Evolutionary conservation across 2,329 filamentous ascomycete genomes (phyloP).

Genomic region (Cryphonectria parasitica): DNA sequence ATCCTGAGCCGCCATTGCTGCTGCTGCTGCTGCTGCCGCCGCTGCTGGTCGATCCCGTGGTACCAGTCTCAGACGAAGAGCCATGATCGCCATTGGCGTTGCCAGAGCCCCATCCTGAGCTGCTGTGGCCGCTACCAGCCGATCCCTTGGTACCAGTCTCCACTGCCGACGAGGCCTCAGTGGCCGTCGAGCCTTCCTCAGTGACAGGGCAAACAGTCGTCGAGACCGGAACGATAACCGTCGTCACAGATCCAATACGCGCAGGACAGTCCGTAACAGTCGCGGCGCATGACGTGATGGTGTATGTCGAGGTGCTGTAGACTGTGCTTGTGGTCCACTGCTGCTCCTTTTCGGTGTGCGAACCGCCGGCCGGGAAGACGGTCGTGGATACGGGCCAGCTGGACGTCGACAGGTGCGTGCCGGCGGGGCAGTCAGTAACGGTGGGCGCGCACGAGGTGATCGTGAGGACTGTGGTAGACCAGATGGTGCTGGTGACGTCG

Average conservation of each 20-base stretch:
- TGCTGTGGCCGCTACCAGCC: background rate
- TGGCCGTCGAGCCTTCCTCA: slow-evolving; percentile 2
- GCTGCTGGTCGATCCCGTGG: background rate
- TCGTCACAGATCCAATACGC: slow-evolving; percentile 42
- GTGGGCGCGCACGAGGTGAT: slow-evolving; percentile 25
- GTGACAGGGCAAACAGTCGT: slow-evolving; percentile 50
- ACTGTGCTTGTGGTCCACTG: slow-evolving; percentile 43
- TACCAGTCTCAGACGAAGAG: slow-evolving; percentile 12
- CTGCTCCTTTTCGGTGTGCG: background rate
- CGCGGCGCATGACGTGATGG: slow-evolving; percentile 59
- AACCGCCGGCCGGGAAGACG: slow-evolving; percentile 34
- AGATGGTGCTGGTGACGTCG: slow-evolving; percentile 23
- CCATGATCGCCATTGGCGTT: background rate
- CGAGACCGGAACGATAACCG: slow-evolving; percentile 46
- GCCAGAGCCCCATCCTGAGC: background rate
- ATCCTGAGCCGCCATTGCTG: background rate
- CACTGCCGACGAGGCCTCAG: slow-evolving; percentile 14
- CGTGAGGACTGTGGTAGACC: slow-evolving; percentile 21
- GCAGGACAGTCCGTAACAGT: slow-evolving; percentile 44
- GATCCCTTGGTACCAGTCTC: background rate
- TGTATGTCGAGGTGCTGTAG: slow-evolving; percentile 50
- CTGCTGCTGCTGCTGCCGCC: background rate
- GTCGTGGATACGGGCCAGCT: slow-evolving; percentile 42
- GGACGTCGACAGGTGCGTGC: slow-evolving; percentile 40
- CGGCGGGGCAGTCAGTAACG: slow-evolving; percentile 28